Conservation (phyloP, 148 eudicot species). For the Vaccinium myrtillus region DNA sequence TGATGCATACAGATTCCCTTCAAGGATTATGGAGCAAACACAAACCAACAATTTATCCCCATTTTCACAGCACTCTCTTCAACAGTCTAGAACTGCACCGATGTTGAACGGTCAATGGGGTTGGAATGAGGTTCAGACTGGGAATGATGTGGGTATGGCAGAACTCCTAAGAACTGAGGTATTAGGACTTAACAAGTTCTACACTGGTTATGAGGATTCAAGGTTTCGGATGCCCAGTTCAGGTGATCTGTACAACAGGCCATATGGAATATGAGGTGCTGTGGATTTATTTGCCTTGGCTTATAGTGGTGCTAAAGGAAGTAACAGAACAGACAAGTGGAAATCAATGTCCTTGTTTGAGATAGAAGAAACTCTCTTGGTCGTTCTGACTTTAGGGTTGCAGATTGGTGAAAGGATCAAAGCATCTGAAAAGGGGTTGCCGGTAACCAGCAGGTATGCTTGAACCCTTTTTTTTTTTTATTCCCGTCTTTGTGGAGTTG, state of each 20-base stretch:
- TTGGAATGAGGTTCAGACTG: slow-evolving; percentile 50
- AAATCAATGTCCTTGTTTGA: slow-evolving; percentile 6
- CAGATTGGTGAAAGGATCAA: background rate
- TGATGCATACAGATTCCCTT: slow-evolving; percentile 50
- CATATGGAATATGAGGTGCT: slow-evolving; percentile 46
- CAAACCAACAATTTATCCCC: slow-evolving; percentile 37
- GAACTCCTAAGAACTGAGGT: slow-evolving; percentile 58
- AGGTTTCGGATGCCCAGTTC: slow-evolving; percentile 55
- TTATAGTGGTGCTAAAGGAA: background rate
- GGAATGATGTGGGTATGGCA: slow-evolving; percentile 45
- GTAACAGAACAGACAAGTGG: slow-evolving; percentile 12
- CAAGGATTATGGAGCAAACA: slow-evolving; percentile 60
- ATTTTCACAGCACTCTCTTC: slow-evolving; percentile 41
- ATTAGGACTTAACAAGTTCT: slow-evolving; percentile 40
- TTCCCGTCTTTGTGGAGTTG: background rate
- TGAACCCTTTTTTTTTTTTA: background rate
- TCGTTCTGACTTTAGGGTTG: slow-evolving; percentile 11
- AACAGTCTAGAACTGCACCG: slow-evolving; percentile 52
- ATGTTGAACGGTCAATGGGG: slow-evolving; percentile 72
- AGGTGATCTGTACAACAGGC: slow-evolving; percentile 49
- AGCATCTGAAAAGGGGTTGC: background rate
- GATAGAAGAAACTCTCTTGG: slow-evolving; percentile 17
- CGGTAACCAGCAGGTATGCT: slow-evolving; percentile 7
- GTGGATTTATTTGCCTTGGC: slow-evolving; percentile 13
- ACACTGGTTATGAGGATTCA: slow-evolving; percentile 49